These are phyloP conservation scores for Aureobasidium vineae DNA, from an alignment of 2,329 filamentous ascomycete species.

Conservation along the genomic window DNA sequence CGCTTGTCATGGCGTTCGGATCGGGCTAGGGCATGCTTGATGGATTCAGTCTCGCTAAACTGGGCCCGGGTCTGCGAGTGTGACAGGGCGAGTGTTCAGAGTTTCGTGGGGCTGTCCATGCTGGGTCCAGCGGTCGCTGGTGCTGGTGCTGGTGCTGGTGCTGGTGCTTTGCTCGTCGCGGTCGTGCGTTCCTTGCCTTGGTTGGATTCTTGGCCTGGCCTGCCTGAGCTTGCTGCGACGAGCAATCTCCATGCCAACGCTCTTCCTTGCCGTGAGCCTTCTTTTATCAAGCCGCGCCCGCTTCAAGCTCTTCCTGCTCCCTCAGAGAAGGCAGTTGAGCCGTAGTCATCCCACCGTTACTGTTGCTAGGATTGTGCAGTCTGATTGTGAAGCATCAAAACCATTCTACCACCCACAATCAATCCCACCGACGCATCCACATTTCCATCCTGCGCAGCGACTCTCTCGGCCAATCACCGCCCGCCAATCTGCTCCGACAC, in stretches of 20 bases:
- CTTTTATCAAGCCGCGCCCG: constrained; percentile 27
- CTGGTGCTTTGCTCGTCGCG: not conserved
- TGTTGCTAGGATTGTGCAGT: constrained; percentile 1
- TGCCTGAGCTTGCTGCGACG: constrained; percentile 25
- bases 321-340: constrained; percentile 24
- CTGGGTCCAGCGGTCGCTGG: not conserved
- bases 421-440: too few relatives aligned
- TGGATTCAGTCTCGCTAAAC: constrained; percentile 22
- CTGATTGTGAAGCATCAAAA: constrained; percentile 5
- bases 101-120: constrained; percentile 27
- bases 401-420: too few relatives aligned
- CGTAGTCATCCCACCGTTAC: constrained; percentile 15
- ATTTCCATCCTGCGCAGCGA: not conserved
- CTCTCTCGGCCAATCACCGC: constrained; percentile 1
- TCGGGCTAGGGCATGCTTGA: constrained; percentile 22
- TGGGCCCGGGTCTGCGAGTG: constrained; percentile 11
- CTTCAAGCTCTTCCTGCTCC: constrained; percentile 5
- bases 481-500: not conserved
- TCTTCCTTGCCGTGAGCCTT: constrained; percentile 26
- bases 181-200: constrained; percentile 27
- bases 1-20: constrained; percentile 24
- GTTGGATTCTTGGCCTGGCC: constrained; percentile 26
- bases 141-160: not conserved
- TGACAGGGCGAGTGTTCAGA: constrained; percentile 25
- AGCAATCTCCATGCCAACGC: constrained; percentile 27